Percentiles rank a stretch among this genome's conserved stretches.
Conservation (phyloP, 2,329 filamentous ascomycete genomes). For the Colletotrichum sp. region DNA sequence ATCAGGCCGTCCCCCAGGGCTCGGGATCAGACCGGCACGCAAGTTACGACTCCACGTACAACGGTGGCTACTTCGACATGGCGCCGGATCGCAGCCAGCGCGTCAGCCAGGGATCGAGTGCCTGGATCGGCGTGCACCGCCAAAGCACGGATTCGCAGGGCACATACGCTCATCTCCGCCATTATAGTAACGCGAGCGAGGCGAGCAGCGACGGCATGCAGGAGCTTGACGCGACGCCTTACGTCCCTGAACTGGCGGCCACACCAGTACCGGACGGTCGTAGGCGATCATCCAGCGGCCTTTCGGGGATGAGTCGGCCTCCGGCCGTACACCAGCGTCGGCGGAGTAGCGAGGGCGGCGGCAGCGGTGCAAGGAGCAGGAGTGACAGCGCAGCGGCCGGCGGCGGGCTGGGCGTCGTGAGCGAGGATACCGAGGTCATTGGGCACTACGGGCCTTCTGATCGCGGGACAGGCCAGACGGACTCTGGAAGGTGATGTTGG, state of each 20-base stretch:
- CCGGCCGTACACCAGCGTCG: slow-evolving; percentile 28
- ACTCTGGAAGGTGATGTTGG: slow-evolving; percentile 22
- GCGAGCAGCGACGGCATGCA: slow-evolving; percentile 36
- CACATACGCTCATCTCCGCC: slow-evolving; percentile 41
- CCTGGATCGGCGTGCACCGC: slow-evolving; percentile 26
- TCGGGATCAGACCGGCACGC: slow-evolving; percentile 28
- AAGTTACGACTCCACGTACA: slow-evolving; percentile 31
- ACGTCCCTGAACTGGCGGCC: slow-evolving; percentile 42
- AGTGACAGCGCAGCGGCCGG: slow-evolving; percentile 25
- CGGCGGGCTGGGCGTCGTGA: slow-evolving; percentile 35
- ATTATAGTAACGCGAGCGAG: slow-evolving; percentile 51
- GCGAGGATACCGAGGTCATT: slow-evolving; percentile 48
- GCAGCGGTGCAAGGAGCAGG: slow-evolving; percentile 22
- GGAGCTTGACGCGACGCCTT: slow-evolving; percentile 43
- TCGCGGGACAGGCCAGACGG: slow-evolving; percentile 46
- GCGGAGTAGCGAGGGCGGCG: slow-evolving; percentile 27
- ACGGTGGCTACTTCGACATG: slow-evolving; percentile 34
- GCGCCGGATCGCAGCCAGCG: slow-evolving; percentile 21
- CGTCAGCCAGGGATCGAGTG: slow-evolving; percentile 25
- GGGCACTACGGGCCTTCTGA: slow-evolving; percentile 51
- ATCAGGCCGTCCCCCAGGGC: slow-evolving; percentile 17
- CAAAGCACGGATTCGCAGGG: slow-evolving; percentile 44
- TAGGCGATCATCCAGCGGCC: slow-evolving; percentile 31
- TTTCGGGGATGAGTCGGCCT: slow-evolving; percentile 24
- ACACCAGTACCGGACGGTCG: slow-evolving; percentile 29